Percentiles rank a stretch among this genome's conserved stretches.
These are phyloP conservation scores for Coccomyxa sp. DNA, from an alignment of 139 green algal species.

Conservation along the genomic window DNA sequence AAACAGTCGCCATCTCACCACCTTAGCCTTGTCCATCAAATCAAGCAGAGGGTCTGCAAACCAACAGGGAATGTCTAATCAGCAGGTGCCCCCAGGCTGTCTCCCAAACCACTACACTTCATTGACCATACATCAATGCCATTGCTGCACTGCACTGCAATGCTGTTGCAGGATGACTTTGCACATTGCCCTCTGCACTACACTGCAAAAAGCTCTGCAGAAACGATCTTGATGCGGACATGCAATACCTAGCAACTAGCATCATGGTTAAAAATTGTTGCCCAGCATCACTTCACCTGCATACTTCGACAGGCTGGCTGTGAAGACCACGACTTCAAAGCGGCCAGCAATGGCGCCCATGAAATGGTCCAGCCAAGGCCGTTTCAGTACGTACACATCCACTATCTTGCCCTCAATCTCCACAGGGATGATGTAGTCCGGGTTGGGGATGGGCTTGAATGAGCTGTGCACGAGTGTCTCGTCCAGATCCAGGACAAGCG, in stretches of 20 bases:
- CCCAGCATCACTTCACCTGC: constrained; percentile 1
- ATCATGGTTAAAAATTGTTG: too few relatives aligned
- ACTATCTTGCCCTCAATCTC: constrained; percentile 78
- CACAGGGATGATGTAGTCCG: constrained; percentile 93
- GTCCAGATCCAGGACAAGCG: constrained; percentile 92
- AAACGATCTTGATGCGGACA: too few relatives aligned
- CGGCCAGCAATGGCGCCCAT: constrained; percentile 53
- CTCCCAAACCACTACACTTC: constrained; percentile 17
- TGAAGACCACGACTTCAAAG: constrained; percentile 93
- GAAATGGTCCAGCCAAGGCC: constrained; percentile 92
- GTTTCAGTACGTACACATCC: constrained; percentile 94
- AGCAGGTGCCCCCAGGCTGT: constrained; percentile 32
- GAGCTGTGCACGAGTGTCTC: constrained; percentile 98
- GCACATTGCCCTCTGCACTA: too few relatives aligned
- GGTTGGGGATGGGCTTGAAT: constrained; percentile 85
- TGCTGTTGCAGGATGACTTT: too few relatives aligned
- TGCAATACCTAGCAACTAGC: too few relatives aligned
- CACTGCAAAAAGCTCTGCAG: too few relatives aligned
- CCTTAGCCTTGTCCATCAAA: constrained; percentile 73
- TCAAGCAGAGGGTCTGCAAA: constrained; percentile 90
- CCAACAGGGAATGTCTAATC: neutral
- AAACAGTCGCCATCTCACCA: constrained; percentile 89
- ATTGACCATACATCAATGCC: neutral
- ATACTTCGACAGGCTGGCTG: constrained; percentile 83
- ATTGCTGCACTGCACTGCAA: too few relatives aligned